Evolutionary conservation across 352 stramenopile genomes (phyloP).

Genomic region (Paralagenidium karlingii): DNA sequence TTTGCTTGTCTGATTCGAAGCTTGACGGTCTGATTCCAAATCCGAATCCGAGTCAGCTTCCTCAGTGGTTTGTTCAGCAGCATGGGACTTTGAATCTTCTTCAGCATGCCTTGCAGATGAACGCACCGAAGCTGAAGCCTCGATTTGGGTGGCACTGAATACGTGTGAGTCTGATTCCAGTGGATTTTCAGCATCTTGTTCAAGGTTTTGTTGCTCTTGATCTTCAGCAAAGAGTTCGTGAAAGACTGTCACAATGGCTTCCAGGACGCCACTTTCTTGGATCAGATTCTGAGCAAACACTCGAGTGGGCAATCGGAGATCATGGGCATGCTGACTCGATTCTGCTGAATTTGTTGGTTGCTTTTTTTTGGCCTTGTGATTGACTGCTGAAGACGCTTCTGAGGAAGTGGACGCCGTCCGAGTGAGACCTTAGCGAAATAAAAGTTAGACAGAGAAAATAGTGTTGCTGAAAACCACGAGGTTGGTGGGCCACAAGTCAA

Average conservation of each 20-base stretch:
- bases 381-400: too few species aligned
- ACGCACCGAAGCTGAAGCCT: neutral
- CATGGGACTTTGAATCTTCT: too few species aligned
- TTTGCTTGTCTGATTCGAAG: neutral
- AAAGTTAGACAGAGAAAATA: too few species aligned
- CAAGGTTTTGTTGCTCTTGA: too few species aligned
- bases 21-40: too few species aligned
- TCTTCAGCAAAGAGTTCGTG: slow-evolving; percentile 63
- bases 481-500: too few species aligned
- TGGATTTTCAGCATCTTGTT: too few species aligned
- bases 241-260: slow-evolving; percentile 42
- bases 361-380: neutral
- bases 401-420: slow-evolving; percentile 9
- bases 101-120: too few species aligned
- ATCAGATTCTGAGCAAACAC: slow-evolving; percentile 57
- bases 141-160: neutral
- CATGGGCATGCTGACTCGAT: slow-evolving; percentile 18
- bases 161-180: too few species aligned
- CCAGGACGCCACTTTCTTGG: slow-evolving; percentile 43
- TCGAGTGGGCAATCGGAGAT: slow-evolving; percentile 39
- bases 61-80: too few species aligned
- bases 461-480: too few species aligned
- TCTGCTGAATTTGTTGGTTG: slow-evolving; percentile 16
- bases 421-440: slow-evolving; percentile 30
- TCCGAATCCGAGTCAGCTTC: too few species aligned